Evolutionary conservation across 305 asterid genomes (phyloP).

Genomic region (Solanum hybrid): DNA sequence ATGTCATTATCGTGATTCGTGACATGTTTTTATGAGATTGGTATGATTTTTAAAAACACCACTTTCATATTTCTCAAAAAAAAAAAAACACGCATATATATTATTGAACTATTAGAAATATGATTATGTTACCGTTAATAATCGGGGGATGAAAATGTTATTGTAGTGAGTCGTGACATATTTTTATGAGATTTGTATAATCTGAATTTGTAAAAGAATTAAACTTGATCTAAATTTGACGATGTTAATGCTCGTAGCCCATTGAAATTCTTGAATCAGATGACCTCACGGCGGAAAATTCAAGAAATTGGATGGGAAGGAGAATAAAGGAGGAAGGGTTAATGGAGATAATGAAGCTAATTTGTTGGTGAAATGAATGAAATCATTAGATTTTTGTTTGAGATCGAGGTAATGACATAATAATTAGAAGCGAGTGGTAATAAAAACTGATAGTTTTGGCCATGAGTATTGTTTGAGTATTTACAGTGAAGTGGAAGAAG

Average conservation of each 20-base stretch:
- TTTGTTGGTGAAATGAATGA: background rate
- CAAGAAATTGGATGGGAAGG: slow-evolving; percentile 48
- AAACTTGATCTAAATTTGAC: background rate
- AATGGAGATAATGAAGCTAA: slow-evolving; percentile 15
- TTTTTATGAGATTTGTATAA: background rate
- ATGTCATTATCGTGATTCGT: background rate
- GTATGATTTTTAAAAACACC: background rate
- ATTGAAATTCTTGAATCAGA: slow-evolving; percentile 46
- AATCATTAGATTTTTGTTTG: background rate
- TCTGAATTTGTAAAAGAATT: background rate
- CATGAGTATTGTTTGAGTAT: background rate
- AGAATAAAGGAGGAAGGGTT: slow-evolving; percentile 39
- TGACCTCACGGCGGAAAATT: slow-evolving; percentile 50
- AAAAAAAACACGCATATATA: background rate
- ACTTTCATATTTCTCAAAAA: background rate
- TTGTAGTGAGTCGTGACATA: background rate
- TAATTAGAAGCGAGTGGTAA: background rate
- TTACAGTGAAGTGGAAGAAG: background rate
- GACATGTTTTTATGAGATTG: background rate
- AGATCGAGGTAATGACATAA: background rate
- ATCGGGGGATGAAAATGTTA: background rate
- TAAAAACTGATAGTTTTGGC: background rate
- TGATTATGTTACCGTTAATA: background rate
- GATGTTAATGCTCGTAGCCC: slow-evolving; percentile 48
- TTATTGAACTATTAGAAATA: background rate